A percentile compares a stretch with the other conserved stretches of the same genome.
These are phyloP conservation scores for Fusarium veterinarium DNA, from an alignment of 2,329 filamentous ascomycete genomes.

Conservation along the genomic window DNA sequence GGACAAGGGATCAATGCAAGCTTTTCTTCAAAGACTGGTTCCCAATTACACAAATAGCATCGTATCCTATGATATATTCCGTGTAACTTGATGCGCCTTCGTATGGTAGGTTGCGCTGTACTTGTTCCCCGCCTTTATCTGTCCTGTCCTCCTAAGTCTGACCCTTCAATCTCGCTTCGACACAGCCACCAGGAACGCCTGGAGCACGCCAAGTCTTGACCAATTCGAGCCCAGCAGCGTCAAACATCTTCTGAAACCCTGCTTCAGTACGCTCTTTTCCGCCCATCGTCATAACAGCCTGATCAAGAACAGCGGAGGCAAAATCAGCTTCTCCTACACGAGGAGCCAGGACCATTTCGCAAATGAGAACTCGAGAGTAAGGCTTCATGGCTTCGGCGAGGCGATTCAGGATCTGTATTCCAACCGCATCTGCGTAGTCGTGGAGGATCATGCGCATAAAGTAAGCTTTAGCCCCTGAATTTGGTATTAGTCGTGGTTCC, in stretches of 20 bases:
- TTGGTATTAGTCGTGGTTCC: neutral
- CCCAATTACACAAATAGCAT: neutral
- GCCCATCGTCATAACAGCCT: constrained; percentile 50
- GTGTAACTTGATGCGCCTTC: too few relatives aligned
- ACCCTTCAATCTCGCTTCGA: constrained; percentile 39
- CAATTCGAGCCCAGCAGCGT: constrained; percentile 46
- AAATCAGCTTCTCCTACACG: constrained; percentile 47
- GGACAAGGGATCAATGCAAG: neutral
- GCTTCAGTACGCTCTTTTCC: constrained; percentile 49
- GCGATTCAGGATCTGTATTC: constrained; percentile 44
- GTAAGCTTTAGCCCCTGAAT: constrained; percentile 49
- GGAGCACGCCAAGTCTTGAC: constrained; percentile 42
- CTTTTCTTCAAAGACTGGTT: neutral
- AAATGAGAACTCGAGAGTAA: constrained; percentile 47
- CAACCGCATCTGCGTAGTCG: constrained; percentile 46
- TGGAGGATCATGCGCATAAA: constrained; percentile 52
- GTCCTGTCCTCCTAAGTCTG: neutral
- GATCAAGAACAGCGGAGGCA: constrained; percentile 47
- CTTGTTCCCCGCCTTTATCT: neutral
- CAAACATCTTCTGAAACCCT: constrained; percentile 46
- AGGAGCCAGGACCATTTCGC: constrained; percentile 48
- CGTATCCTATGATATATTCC: too few relatives aligned
- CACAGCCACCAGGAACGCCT: constrained; percentile 42
- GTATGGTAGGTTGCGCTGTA: neutral
- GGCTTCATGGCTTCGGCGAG: constrained; percentile 46